Base-by-base conservation (phyloP, 345 rosid species). In the Sonneratia alba region DNA sequence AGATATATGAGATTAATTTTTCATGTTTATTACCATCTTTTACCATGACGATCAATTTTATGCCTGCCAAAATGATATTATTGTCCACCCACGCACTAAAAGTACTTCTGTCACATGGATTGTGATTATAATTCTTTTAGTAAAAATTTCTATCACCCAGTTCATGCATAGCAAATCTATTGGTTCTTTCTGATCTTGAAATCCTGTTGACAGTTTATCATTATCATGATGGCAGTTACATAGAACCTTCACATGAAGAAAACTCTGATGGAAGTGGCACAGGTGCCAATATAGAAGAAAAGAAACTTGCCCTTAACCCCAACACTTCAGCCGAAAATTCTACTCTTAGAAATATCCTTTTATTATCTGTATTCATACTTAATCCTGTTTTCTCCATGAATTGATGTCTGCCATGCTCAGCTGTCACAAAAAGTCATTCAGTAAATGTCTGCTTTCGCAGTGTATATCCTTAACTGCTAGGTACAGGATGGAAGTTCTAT, bases 191-290 rank as follows among this genome's bases (percentile, higher is more conserved):
- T 22, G 70, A 12, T 68, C 12, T 32, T 45, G 70, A 43, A 21
- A 21, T 43, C 36, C 48, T 48, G 21, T 43, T 68, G 49, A 68
- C 55, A 37, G 19, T 4, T 45, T 15, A 14, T 68, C 55, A 24
- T 75, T 45, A 74, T 71, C 42, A 19, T 43, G 75, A 67, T 61
- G 72, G 48, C 86, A 94, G 97, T 75, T 90, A 80, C 81, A 77
- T 79, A 45, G 98, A 91, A 68, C 69, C 74, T 71, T 86, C 92
- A 24, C 83, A 95, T 24, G 90, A 82, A 32, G 89, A 76, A 70
- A 84, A 85, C 69, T 73, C 89, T 66, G 79, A 18, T 67, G 64
- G 77, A 77, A 84, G 83, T 75, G 89, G 81, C 70, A 77, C 36
- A 40, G 81, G 79, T 72, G 70, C 77, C 22, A 79, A 84, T 76